A percentile compares a stretch with the other conserved stretches of the same genome.
These are phyloP conservation scores for Sodiomyces alkalinus DNA, from an alignment of 2,329 filamentous ascomycete genomes.

Conservation along the genomic window DNA sequence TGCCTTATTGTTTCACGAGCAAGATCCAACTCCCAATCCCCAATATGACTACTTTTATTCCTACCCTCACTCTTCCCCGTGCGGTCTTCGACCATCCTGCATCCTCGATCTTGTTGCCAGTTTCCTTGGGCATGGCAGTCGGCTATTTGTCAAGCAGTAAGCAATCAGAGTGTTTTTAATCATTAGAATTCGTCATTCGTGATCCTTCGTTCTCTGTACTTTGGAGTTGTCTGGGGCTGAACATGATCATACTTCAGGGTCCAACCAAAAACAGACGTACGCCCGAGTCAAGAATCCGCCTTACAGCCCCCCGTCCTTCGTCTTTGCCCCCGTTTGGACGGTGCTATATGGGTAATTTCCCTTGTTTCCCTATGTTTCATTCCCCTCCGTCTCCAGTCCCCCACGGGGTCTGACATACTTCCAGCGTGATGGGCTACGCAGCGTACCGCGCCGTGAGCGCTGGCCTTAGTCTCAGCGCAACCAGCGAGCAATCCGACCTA, in stretches of 20 bases:
- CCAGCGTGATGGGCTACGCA: conserved; percentile 68
- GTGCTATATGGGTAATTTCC: conserved; percentile 44
- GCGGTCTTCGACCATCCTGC: conserved; percentile 58
- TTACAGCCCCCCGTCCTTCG: conserved; percentile 40
- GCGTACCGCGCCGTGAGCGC: conserved; percentile 60
- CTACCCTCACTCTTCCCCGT: conserved; percentile 60
- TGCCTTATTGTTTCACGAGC: not conserved
- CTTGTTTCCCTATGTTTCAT: not conserved
- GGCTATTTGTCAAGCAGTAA: conserved; percentile 54
- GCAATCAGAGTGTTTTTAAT: no score
- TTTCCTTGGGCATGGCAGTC: conserved; percentile 57
- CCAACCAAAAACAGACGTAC: conserved; percentile 46
- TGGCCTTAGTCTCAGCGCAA: conserved; percentile 42
- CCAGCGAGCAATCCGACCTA: conserved; percentile 36
- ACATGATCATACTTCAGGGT: no score
- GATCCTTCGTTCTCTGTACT: no score
- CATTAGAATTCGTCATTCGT: no score
- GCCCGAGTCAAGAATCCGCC: conserved; percentile 52
- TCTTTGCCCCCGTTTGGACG: conserved; percentile 54
- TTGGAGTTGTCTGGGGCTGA: no score
- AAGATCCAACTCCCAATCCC: not conserved
- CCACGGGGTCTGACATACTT: conserved; percentile 2
- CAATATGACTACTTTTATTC: conserved; percentile 66
- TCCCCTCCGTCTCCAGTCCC: conserved; percentile 1
- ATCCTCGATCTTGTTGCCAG: conserved; percentile 59